Conservation (phyloP, 1,139 yeast genomes). For the Meyerozyma guilliermondii region DNA sequence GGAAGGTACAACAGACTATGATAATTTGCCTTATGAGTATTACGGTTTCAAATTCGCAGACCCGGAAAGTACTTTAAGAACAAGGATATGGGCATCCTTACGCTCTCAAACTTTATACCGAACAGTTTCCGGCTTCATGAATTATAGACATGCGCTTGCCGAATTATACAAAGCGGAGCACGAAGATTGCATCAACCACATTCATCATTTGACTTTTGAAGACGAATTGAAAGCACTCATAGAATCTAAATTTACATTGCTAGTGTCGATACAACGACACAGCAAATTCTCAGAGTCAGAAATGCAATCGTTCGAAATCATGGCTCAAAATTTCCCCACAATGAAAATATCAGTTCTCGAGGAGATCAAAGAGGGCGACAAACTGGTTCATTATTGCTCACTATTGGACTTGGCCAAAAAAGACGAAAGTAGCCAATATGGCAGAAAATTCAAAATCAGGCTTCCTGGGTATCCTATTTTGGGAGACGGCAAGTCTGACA, state of each 20-base stretch:
- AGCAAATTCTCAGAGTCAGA: constrained; percentile 49
- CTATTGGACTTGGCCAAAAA: constrained; percentile 51
- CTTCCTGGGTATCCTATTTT: constrained; percentile 83
- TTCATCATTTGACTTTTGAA: constrained; percentile 28
- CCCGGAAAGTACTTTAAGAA: constrained; percentile 57
- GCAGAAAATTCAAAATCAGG: constrained; percentile 49
- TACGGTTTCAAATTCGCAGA: constrained; percentile 66
- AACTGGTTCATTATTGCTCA: constrained; percentile 50
- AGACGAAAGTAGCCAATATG: constrained; percentile 36
- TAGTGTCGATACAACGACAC: constrained; percentile 70
- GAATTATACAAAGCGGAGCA: constrained; percentile 62
- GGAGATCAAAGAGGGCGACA: constrained; percentile 26
- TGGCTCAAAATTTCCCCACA: constrained; percentile 60
- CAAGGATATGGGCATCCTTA: constrained; percentile 78
- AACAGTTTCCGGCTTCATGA: constrained; percentile 73
- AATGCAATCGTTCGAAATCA: constrained; percentile 47
- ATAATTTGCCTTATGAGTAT: constrained; percentile 64
- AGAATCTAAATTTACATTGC: constrained; percentile 56
- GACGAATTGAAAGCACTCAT: constrained; percentile 48
- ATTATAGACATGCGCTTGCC: constrained; percentile 64
- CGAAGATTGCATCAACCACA: constrained; percentile 16
- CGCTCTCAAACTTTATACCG: constrained; percentile 75
- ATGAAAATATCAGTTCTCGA: constrained; percentile 57
- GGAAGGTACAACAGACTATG: constrained; percentile 8
- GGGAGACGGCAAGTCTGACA: constrained; percentile 89